These are phyloP conservation scores for Peltaster fructicola DNA, from an alignment of 2,329 filamentous ascomycete genomes.

Conservation along the genomic window DNA sequence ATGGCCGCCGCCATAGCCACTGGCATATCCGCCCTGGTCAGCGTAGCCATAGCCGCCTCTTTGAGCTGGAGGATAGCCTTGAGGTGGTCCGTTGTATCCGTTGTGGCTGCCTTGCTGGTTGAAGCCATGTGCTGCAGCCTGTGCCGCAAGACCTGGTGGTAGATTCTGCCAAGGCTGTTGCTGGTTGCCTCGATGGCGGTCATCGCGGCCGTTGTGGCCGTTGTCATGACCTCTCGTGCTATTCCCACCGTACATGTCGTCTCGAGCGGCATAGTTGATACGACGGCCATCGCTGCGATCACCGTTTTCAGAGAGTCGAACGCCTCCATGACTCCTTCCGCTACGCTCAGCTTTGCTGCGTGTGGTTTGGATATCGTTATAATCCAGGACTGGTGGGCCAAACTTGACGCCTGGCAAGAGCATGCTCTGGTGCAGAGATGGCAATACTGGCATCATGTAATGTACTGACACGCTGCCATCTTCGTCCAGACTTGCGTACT, in stretches of 20 bases:
- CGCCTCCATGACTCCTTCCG: conserved; percentile 55
- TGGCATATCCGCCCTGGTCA: conserved; percentile 5
- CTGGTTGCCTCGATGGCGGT: conserved; percentile 1
- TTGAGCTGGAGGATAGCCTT: conserved; percentile 9
- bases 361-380: conserved; percentile 57
- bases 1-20: conserved; percentile 7
- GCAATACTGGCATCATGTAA: conserved; percentile 62
- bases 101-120: conserved; percentile 7
- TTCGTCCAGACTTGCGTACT: conserved; percentile 50
- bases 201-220: conserved; percentile 7
- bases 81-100: conserved; percentile 5
- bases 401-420: conserved; percentile 68
- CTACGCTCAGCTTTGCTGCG: conserved; percentile 45
- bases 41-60: conserved; percentile 11
- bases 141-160: conserved; percentile 18
- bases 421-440: conserved; percentile 78
- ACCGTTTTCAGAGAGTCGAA: conserved; percentile 35
- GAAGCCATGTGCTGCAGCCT: conserved; percentile 18
- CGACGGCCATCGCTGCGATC: conserved; percentile 29
- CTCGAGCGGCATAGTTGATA: conserved; percentile 35
- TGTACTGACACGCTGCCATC: conserved; percentile 78
- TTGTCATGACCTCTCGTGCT: conserved; percentile 10
- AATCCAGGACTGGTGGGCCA: conserved; percentile 52
- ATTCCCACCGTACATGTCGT: conserved; percentile 10
- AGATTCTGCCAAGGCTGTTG: conserved; percentile 12